Evolutionary conservation across 148 eudicot genomes (phyloP).

Genomic region (Spergularia marina): DNA sequence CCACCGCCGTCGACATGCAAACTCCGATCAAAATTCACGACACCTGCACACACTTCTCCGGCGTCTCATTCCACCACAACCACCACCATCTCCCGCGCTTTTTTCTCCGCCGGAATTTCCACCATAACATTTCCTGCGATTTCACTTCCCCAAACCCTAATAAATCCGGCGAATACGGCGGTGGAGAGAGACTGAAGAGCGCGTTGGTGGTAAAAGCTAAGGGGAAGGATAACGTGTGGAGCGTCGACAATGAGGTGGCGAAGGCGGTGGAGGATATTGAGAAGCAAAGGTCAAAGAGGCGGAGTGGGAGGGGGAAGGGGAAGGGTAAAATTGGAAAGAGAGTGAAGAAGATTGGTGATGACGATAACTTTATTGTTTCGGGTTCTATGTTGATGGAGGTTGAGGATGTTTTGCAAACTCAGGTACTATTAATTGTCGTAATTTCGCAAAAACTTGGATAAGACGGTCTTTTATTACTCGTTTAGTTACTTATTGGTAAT

Average conservation of each 20-base stretch:
- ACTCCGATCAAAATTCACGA: constrained; percentile 39
- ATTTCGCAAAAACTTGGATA: too few relatives aligned
- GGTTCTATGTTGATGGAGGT: constrained; percentile 80
- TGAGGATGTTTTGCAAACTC: constrained; percentile 82
- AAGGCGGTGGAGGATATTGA: constrained; percentile 36
- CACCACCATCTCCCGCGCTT: constrained; percentile 4
- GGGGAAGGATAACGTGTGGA: constrained; percentile 93
- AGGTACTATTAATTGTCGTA: constrained; percentile 38
- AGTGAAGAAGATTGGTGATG: constrained; percentile 40
- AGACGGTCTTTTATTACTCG: too few relatives aligned
- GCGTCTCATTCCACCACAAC: constrained; percentile 19
- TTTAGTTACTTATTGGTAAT: too few relatives aligned
- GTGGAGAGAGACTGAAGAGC: constrained; percentile 30
- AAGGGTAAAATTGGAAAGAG: constrained; percentile 40
- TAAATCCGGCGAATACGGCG: constrained; percentile 13
- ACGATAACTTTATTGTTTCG: constrained; percentile 57
- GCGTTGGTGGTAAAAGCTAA: constrained; percentile 37
- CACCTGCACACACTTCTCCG: constrained; percentile 33
- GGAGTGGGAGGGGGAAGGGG: constrained; percentile 2
- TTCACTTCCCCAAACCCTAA: constrained; percentile 27
- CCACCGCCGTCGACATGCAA: constrained; percentile 38
- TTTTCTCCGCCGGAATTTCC: constrained; percentile 18
- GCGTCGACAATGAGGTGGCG: constrained; percentile 72
- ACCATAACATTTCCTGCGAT: constrained; percentile 42
- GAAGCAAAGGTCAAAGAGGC: constrained; percentile 26